These are phyloP conservation scores for Ustilago esculenta DNA, from an alignment of 1,284 basidiomycete genomes.

Conservation along the genomic window DNA sequence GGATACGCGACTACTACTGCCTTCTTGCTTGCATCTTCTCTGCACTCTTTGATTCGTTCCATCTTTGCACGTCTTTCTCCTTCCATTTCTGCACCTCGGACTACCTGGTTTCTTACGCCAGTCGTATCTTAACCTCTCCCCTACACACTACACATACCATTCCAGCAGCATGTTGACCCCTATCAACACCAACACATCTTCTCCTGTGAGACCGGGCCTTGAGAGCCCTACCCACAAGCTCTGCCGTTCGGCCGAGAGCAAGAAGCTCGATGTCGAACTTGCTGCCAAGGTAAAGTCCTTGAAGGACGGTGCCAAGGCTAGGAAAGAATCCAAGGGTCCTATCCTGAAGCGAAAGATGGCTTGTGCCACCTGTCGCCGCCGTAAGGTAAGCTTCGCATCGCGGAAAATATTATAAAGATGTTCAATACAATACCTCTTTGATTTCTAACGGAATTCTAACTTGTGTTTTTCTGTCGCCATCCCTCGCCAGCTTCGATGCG, in stretches of 20 bases:
- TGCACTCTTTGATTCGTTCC: slow-evolving; percentile 20
- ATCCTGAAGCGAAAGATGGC: slow-evolving; percentile 54
- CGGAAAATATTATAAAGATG: not conserved
- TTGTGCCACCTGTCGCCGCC: slow-evolving; percentile 48
- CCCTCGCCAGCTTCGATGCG: slow-evolving; percentile 47
- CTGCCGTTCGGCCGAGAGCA: slow-evolving; percentile 37
- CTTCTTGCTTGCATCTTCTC: slow-evolving; percentile 13
- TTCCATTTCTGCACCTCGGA: slow-evolving; percentile 24
- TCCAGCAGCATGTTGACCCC: slow-evolving; percentile 41
- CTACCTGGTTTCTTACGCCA: slow-evolving; percentile 10
- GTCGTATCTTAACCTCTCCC: not conserved
- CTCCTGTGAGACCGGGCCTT: slow-evolving; percentile 26
- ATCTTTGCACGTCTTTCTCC: slow-evolving; percentile 15
- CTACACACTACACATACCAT: not conserved
- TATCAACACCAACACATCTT: slow-evolving; percentile 44
- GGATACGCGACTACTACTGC: slow-evolving; percentile 9
- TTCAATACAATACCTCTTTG: slow-evolving; percentile 10
- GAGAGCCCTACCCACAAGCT: slow-evolving; percentile 49
- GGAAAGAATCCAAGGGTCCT: slow-evolving; percentile 48
- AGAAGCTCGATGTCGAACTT: slow-evolving; percentile 46
- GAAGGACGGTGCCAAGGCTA: slow-evolving; percentile 42
- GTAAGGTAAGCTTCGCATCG: slow-evolving; percentile 30
- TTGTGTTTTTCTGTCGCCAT: slow-evolving; percentile 11
- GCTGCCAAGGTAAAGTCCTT: slow-evolving; percentile 45
- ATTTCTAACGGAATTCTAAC: slow-evolving; percentile 10